phyloP scores from a whole-genome alignment of 192 early-diverging fungal genomes.

The Gaertneriomyces semiglobifer region DNA sequence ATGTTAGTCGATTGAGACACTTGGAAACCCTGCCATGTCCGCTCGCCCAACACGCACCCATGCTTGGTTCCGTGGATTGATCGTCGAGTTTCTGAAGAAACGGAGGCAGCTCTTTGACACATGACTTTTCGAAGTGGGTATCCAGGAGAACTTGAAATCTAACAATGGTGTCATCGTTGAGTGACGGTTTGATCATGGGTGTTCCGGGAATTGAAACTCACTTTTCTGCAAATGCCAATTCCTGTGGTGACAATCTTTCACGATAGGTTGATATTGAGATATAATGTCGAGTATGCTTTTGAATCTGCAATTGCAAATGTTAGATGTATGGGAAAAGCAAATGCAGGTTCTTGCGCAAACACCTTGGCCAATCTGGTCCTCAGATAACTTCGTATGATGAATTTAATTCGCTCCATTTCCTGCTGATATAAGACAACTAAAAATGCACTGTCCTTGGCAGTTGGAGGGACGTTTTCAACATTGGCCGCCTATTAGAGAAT shows the following conservation, averaged over 20 bases:
- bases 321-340: too few relatives aligned
- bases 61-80: conserved; percentile 25
- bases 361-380: conserved; percentile 64
- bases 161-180: not conserved
- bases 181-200: too few relatives aligned
- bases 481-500: conserved; percentile 9
- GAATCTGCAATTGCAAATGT: conserved; percentile 47
- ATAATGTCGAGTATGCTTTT: conserved; percentile 46
- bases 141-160: conserved; percentile 55
- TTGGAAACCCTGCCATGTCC: not conserved
- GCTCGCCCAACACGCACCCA: conserved; percentile 20
- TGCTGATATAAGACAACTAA: conserved; percentile 56
- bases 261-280: conserved; percentile 36
- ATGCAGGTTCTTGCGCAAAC: too few relatives aligned
- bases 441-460: conserved; percentile 48
- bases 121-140: conserved; percentile 46
- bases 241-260: conserved; percentile 46
- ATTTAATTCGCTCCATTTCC: conserved; percentile 68
- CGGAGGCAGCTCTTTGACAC: conserved; percentile 45
- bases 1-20: not conserved
- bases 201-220: not conserved
- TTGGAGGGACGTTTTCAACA: conserved; percentile 10
- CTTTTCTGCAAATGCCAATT: conserved; percentile 37
- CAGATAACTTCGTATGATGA: conserved; percentile 60
- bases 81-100: conserved; percentile 53